Base-by-base conservation (phyloP, 148 eudicot genomes). In the Dysphania ambrosioides region DNA sequence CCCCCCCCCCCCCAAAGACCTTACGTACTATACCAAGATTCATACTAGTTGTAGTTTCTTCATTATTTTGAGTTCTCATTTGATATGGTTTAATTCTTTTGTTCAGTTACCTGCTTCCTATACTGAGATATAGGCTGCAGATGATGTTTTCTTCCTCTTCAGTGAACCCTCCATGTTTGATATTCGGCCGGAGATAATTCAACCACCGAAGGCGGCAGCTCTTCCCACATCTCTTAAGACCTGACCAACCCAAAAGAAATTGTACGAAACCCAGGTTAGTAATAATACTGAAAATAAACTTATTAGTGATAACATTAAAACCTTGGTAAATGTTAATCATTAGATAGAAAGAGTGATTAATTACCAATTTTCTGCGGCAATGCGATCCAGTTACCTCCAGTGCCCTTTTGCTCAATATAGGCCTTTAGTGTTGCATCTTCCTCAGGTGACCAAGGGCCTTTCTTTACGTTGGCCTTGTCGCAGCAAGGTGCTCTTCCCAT, bases 221-320 rank as follows among this genome's bases (percentile, higher is more conserved):
- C 79, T 86, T 86, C 15, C 89, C 92, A 67, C 97, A 91, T 80
- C 97, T 86, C 86, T 83, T 89, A 3, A 91, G 91, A 51, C 97
- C 97, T 91, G 21, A 35, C 3, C 66, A 68, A 9, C 26, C 65
- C 75, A 74, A 21, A 18, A 59, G 30, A 18, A 21, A 21, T 23
- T 35, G 6, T 6, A 49, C n/a, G 13, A 57, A 75, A 21, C 11
- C 55, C 60, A 73, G 77, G 69, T 74, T 69, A 79, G 78, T 70
- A 64, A 30, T 47, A 8, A 35, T 2, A 11, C 16, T 21, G 63
- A 40, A n/a, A 58, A 38, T 27, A 16, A 59, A 58, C 6, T 58
- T 13, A n/a, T n/a, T 30, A 13, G 21, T 15, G 16, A 5, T 1
- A 1, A 38, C 2, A 9, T 36, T 3, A 29, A 27, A 47, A 44